Percentiles rank a stretch among this genome's conserved stretches.
Evolutionary conservation across 163 green algal genomes (phyloP).

Genomic region (Volvox carteri): DNA sequence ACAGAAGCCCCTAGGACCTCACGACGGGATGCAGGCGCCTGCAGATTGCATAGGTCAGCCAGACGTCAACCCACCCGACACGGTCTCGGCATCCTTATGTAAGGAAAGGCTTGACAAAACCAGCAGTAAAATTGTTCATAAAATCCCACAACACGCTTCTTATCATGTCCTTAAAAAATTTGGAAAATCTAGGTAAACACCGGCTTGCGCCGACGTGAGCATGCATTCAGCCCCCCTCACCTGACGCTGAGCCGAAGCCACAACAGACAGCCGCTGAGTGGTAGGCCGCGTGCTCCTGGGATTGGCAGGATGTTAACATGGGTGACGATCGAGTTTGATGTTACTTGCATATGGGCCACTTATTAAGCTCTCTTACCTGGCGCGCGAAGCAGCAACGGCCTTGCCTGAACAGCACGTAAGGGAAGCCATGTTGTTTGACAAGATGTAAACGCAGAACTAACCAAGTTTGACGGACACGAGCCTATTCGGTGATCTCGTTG

Average conservation of each 20-base stretch:
- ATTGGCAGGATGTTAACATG: neutral
- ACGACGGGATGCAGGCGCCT: constrained; percentile 57
- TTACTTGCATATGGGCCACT: constrained; percentile 24
- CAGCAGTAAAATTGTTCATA: neutral
- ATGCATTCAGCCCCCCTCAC: neutral
- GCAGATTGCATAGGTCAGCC: neutral
- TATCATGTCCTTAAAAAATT: too few species aligned
- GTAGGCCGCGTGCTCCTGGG: neutral
- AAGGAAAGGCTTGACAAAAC: neutral
- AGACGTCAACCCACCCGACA: neutral
- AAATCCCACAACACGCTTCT: neutral
- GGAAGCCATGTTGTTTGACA: constrained; percentile 35
- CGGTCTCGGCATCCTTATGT: constrained; percentile 5
- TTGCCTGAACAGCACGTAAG: constrained; percentile 17
- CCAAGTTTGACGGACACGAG: neutral
- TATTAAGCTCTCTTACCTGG: constrained; percentile 15
- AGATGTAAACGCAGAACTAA: neutral
- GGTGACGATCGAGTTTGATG: neutral
- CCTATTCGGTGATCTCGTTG: neutral
- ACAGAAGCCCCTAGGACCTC: constrained; percentile 59
- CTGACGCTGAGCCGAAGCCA: constrained; percentile 38
- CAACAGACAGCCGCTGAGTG: constrained; percentile 37
- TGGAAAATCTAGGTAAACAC: too few species aligned
- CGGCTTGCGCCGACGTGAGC: neutral
- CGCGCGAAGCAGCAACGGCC: constrained; percentile 17